A percentile compares a stretch with the other conserved stretches of the same genome.
phyloP scores from a whole-genome alignment of 352 stramenopile genomes.

The Pythium chondricola region DNA sequence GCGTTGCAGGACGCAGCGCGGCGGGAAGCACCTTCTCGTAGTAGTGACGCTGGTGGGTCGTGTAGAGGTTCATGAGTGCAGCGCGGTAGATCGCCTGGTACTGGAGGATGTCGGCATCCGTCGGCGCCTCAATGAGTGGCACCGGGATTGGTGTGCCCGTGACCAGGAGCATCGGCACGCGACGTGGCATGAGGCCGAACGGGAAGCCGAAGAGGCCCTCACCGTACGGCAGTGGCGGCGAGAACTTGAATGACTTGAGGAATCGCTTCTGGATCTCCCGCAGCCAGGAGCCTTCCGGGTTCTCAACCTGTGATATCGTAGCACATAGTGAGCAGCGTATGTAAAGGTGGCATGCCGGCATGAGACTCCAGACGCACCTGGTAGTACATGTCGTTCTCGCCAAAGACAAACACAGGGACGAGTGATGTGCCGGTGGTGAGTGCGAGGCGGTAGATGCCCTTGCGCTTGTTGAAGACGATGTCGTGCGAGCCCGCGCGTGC shows the following conservation, averaged over 20 bases:
- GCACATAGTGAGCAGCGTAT: too few relatives aligned
- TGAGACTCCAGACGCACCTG: too few relatives aligned
- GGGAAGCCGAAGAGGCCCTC: conserved; percentile 23
- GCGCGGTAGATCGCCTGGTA: conserved; percentile 40
- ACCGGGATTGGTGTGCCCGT: conserved; percentile 36
- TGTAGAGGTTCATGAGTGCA: conserved; percentile 40
- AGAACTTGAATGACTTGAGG: conserved; percentile 35
- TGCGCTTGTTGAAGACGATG: conserved; percentile 60
- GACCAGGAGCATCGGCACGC: conserved; percentile 29
- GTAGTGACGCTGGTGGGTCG: conserved; percentile 36
- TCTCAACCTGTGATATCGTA: conserved; percentile 29
- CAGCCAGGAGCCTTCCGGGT: conserved; percentile 31
- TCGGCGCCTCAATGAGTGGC: conserved; percentile 32
- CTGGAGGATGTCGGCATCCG: conserved; percentile 32
- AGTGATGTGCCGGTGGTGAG: conserved; percentile 44
- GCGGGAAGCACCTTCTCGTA: conserved; percentile 29
- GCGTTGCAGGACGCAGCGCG: conserved; percentile 19
- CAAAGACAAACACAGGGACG: conserved; percentile 65
- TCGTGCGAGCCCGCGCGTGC: conserved; percentile 34
- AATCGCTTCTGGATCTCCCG: conserved; percentile 30
- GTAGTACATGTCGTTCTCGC: conserved; percentile 53
- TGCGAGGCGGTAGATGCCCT: conserved; percentile 57
- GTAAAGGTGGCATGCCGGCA: too few relatives aligned
- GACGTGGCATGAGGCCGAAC: conserved; percentile 27
- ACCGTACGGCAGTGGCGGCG: conserved; percentile 29